Conservation (phyloP, 73 alveolate species). For the Paramecium sexaurelia region DNA sequence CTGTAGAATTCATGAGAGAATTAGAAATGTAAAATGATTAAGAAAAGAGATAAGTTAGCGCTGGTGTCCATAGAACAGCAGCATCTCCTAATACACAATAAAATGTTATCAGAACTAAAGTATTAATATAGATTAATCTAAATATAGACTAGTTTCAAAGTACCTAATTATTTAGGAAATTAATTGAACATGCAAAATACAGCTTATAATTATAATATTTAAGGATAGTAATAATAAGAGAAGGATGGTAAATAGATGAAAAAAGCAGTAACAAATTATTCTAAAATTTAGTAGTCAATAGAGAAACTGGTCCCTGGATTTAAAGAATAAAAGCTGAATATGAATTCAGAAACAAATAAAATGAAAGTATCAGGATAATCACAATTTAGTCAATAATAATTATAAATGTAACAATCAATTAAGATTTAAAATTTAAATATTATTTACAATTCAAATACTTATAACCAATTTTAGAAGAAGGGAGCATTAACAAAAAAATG, state of each 20-base stretch:
- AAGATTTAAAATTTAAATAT: slow-evolving; percentile 46
- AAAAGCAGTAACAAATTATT: not conserved
- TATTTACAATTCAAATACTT: slow-evolving; percentile 21
- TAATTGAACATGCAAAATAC: slow-evolving; percentile 10
- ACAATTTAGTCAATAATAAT: not conserved
- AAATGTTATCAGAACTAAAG: slow-evolving; percentile 55
- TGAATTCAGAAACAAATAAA: not conserved
- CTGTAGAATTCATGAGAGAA: slow-evolving; percentile 32
- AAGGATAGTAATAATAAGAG: not conserved
- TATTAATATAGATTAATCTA: not conserved
- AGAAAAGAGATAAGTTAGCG: slow-evolving; percentile 49
- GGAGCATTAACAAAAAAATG: slow-evolving; percentile 29
- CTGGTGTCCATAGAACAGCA: slow-evolving; percentile 56
- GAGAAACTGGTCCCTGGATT: not conserved
- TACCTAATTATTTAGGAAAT: slow-evolving; percentile 36
- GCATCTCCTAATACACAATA: slow-evolving; percentile 51
- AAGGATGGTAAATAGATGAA: not conserved
- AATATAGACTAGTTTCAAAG: slow-evolving; percentile 37
- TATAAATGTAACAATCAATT: slow-evolving; percentile 34
- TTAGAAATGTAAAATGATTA: slow-evolving; percentile 20
- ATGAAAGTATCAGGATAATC: not conserved
- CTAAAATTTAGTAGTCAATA: slow-evolving; percentile 22
- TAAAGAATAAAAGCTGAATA: not conserved
- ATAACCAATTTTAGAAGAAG: slow-evolving; percentile 31
- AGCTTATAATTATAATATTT: slow-evolving; percentile 31